Evolutionary conservation across 805 yeast genomes (phyloP).

Genomic region (Saturnispora serradocipensis): DNA sequence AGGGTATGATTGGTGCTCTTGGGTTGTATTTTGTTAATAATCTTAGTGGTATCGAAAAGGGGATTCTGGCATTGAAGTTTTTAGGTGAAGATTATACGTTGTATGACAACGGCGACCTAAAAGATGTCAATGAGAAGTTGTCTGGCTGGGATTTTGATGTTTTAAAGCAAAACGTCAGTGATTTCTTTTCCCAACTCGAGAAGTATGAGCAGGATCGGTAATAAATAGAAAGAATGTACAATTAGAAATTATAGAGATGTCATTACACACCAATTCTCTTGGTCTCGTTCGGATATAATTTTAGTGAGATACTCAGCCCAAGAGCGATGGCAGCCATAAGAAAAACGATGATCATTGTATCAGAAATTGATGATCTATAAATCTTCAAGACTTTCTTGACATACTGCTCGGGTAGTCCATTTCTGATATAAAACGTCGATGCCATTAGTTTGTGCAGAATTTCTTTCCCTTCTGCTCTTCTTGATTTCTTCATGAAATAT

Average conservation of each 20-base stretch:
- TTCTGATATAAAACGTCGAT: conserved; percentile 23
- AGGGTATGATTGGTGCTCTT: conserved; percentile 30
- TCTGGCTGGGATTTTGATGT: neutral
- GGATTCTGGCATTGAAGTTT: conserved; percentile 20
- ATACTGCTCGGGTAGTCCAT: conserved; percentile 23
- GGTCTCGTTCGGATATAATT: conserved; percentile 11
- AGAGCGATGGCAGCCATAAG: conserved; percentile 21
- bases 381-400: conserved; percentile 23
- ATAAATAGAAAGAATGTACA: neutral
- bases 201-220: neutral
- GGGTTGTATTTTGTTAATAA: conserved; percentile 3
- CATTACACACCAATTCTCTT: neutral
- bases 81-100: conserved; percentile 18
- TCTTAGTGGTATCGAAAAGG: conserved; percentile 14
- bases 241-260: neutral
- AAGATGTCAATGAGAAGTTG: neutral
- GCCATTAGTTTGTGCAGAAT: conserved; percentile 18
- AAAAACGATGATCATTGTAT: conserved; percentile 19
- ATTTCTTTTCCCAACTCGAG: conserved; percentile 1
- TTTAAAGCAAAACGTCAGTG: conserved; percentile 7
- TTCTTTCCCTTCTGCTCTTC: conserved; percentile 18
- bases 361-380: conserved; percentile 22
- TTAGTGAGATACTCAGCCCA: conserved; percentile 17
- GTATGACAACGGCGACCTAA: conserved; percentile 6
- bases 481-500: conserved; percentile 21